Percentiles rank a stretch among this genome's conserved stretches.
Evolutionary conservation across 768 basidiomycete species (phyloP).

Genomic region (button mushroom (Agaricus bisporus)): DNA sequence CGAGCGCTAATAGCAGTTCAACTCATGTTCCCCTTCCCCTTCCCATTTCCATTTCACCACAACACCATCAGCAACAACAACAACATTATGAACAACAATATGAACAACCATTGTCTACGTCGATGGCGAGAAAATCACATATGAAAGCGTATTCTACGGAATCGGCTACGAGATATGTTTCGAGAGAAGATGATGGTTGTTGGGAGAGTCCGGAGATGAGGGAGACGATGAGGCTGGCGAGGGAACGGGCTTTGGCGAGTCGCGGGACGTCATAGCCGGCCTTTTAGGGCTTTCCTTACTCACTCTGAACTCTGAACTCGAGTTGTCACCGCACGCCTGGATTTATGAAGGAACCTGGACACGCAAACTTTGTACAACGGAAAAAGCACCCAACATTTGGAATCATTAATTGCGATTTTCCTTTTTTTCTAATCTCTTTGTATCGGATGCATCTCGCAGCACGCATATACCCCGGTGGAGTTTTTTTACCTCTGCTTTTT

Average conservation of each 20-base stretch:
- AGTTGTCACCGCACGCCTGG: no score
- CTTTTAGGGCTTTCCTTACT: background rate
- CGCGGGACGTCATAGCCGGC: slow-evolving; percentile 4
- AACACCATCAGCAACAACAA: background rate
- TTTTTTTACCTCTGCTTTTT: no score
- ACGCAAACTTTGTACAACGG: no score
- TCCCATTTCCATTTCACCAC: background rate
- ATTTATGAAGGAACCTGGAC: no score
- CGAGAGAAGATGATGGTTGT: slow-evolving; percentile 38
- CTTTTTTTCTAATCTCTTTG: no score
- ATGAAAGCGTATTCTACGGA: slow-evolving; percentile 14
- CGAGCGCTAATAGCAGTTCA: background rate
- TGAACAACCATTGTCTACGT: slow-evolving; percentile 1
- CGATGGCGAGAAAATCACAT: slow-evolving; percentile 8
- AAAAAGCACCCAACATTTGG: no score
- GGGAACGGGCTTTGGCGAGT: slow-evolving; percentile 32
- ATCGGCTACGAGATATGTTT: slow-evolving; percentile 7
- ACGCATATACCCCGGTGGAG: no score
- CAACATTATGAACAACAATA: background rate
- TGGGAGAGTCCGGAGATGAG: slow-evolving; percentile 65
- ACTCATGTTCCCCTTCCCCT: background rate
- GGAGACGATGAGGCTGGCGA: slow-evolving; percentile 67
- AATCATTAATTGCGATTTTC: no score
- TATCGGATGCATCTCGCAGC: no score
- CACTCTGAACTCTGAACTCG: no score